Evolutionary conservation across 2,329 filamentous ascomycete genomes (phyloP).

Genomic region (Immersiporthe knoxdaviesiana): DNA sequence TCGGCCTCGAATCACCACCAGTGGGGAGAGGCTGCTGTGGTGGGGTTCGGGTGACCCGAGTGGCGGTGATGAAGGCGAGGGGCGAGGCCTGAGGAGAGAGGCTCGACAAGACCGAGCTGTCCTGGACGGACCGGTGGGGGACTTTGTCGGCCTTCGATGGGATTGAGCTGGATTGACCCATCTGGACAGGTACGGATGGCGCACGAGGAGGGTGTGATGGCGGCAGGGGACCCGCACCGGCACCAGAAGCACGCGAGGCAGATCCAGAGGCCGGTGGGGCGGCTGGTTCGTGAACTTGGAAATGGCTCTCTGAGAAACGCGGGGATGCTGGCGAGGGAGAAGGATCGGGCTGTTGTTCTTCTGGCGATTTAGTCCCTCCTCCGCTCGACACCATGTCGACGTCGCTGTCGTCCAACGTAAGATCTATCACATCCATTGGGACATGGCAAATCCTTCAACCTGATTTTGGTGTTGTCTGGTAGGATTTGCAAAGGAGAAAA

Average conservation of each 20-base stretch:
- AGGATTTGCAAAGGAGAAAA: not conserved
- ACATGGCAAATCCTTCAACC: not conserved
- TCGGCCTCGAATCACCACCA: slow-evolving; percentile 19
- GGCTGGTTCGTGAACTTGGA: slow-evolving; percentile 21
- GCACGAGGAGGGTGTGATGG: slow-evolving; percentile 22
- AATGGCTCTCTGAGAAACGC: slow-evolving; percentile 26
- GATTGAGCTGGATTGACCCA: slow-evolving; percentile 19
- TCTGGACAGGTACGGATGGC: slow-evolving; percentile 14
- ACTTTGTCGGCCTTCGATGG: slow-evolving; percentile 8
- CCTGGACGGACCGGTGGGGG: slow-evolving; percentile 1
- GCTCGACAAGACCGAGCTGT: slow-evolving; percentile 14
- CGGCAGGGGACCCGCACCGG: slow-evolving; percentile 14
- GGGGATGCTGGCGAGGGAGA: slow-evolving; percentile 3
- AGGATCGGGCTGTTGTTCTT: slow-evolving; percentile 9
- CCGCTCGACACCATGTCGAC: slow-evolving; percentile 14
- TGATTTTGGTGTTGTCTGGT: not conserved
- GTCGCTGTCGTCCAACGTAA: slow-evolving; percentile 22
- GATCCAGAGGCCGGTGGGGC: not conserved
- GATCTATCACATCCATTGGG: slow-evolving; percentile 25
- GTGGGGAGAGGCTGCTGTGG: slow-evolving; percentile 13
- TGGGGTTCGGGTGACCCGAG: slow-evolving; percentile 14
- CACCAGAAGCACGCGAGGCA: not conserved
- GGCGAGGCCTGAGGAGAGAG: slow-evolving; percentile 4
- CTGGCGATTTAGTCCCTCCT: not conserved
- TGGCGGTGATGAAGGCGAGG: not conserved